A percentile compares a stretch with the other conserved stretches of the same genome.
phyloP scores from a whole-genome alignment of 805 yeast species.

The Ascoidea asiatica region DNA sequence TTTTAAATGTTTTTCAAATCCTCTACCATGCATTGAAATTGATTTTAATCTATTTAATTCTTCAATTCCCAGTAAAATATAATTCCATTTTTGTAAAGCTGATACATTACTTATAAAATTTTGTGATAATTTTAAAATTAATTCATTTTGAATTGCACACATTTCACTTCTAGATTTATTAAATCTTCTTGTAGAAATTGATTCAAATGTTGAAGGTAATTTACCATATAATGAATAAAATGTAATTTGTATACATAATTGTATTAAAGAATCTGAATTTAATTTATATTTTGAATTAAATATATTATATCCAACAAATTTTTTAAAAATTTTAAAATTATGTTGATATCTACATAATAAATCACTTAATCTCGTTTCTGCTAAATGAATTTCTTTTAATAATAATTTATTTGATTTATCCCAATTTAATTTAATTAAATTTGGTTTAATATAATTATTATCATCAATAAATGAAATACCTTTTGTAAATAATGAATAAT shows the following conservation, averaged over 20 bases:
- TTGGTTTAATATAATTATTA: conserved; percentile 6
- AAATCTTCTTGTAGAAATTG: conserved; percentile 67
- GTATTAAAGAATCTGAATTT: conserved; percentile 84
- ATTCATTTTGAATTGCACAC: conserved; percentile 48
- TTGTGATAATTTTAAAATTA: conserved; percentile 39
- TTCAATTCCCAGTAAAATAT: conserved; percentile 16
- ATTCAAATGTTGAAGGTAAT: conserved; percentile 81
- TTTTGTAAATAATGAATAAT: conserved; percentile 18
- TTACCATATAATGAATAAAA: conserved; percentile 86
- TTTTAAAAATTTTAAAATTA: conserved; percentile 49
- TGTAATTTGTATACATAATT: conserved; percentile 81
- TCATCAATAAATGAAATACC: neutral
- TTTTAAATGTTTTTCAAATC: conserved; percentile 62
- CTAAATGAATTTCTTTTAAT: conserved; percentile 41
- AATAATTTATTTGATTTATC: conserved; percentile 5
- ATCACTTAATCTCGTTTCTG: conserved; percentile 82
- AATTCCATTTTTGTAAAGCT: conserved; percentile 29
- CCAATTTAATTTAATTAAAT: conserved; percentile 21
- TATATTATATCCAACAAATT: conserved; percentile 65
- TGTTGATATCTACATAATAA: conserved; percentile 69
- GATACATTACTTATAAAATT: conserved; percentile 45
- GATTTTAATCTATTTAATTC: conserved; percentile 4
- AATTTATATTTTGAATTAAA: conserved; percentile 67
- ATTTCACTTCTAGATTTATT: conserved; percentile 59
- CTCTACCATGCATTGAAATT: conserved; percentile 28